Evolutionary conservation across 2,329 filamentous ascomycete species (phyloP).

Genomic region (Beauveria asiatica): DNA sequence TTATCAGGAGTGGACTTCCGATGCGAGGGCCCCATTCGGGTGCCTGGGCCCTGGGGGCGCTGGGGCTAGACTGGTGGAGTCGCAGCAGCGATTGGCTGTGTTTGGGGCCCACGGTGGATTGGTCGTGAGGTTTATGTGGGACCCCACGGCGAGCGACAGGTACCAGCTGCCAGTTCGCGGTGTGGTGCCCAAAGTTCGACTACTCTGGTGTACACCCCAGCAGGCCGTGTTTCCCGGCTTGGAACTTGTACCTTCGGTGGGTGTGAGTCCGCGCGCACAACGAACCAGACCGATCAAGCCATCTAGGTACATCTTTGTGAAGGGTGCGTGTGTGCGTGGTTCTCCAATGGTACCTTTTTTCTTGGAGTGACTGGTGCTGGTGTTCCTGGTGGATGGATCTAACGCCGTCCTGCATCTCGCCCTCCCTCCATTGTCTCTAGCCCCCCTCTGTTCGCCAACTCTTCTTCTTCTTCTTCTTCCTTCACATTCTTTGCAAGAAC

Average conservation of each 20-base stretch:
- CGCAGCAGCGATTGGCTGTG: background rate
- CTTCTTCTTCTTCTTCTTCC: conserved; percentile 5
- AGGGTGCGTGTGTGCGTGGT: too few species aligned
- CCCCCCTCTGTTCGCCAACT: background rate
- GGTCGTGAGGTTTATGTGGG: background rate
- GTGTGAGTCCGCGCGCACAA: too few species aligned
- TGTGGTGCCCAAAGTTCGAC: background rate
- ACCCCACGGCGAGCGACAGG: background rate
- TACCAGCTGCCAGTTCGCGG: background rate
- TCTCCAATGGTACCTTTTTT: background rate
- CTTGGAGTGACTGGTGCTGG: background rate
- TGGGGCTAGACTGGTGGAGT: background rate
- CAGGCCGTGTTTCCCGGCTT: background rate
- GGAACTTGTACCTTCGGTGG: background rate
- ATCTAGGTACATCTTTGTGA: too few species aligned
- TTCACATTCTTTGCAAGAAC: conserved; percentile 10
- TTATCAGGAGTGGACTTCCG: background rate
- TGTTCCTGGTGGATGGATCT: background rate
- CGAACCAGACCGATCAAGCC: too few species aligned
- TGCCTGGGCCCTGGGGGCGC: background rate
- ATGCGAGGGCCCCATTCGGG: background rate
- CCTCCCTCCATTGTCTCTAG: background rate
- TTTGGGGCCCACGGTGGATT: background rate
- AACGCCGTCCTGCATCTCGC: background rate
- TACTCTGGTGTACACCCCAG: too few species aligned